Conservation (phyloP, 306 rosid genomes). For the Morella rubra region DNA sequence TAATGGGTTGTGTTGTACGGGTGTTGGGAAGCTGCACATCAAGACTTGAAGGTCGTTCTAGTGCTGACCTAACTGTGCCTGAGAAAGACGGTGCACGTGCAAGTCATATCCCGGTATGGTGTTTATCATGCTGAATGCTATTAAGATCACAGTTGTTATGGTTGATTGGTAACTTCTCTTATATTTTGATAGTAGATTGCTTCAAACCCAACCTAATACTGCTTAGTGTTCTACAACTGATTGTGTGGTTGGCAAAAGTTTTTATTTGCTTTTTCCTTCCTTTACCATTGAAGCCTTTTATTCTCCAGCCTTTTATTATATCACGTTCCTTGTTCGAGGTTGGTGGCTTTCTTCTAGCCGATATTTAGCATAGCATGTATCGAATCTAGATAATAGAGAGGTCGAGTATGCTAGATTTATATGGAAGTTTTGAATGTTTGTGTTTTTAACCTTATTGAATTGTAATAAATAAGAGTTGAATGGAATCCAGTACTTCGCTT, state of each 20-base stretch:
- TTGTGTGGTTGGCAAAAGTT: neutral
- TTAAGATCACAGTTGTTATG: neutral
- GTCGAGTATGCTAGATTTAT: too few relatives aligned
- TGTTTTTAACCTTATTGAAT: neutral
- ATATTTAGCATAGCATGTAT: neutral
- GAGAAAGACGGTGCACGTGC: conserved; percentile 33
- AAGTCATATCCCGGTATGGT: conserved; percentile 48
- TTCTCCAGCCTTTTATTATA: neutral
- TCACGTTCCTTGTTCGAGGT: neutral
- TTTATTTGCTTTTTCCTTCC: neutral
- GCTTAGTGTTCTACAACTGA: neutral
- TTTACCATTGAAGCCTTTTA: neutral
- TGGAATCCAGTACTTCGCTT: neutral
- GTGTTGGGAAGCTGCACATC: conserved; percentile 71
- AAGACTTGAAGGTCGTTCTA: conserved; percentile 40
- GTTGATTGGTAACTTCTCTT: conserved; percentile 2
- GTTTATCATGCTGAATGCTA: conserved; percentile 24
- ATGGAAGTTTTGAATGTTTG: neutral
- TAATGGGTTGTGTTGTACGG: conserved; percentile 87
- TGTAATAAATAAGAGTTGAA: neutral
- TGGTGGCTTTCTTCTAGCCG: neutral
- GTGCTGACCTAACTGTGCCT: conserved; percentile 19
- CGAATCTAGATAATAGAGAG: neutral
- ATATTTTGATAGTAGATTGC: neutral
- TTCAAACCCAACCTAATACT: neutral